Base-by-base conservation (phyloP, 345 rosid species). In the Lenwebbia sp. region DNA sequence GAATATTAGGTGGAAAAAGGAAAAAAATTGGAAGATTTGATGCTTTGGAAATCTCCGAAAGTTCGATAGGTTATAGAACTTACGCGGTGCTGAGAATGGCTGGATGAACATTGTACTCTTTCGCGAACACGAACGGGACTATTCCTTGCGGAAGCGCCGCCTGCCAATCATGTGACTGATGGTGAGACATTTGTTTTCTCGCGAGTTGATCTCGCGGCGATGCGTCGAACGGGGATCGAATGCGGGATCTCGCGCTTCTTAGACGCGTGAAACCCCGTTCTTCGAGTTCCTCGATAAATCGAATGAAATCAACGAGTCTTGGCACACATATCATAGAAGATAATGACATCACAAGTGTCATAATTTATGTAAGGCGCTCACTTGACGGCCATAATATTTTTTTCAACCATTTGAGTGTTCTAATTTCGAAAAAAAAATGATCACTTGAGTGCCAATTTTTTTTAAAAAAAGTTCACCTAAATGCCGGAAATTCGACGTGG, bases 81-180 rank as follows among this genome's bases (percentile, higher is more conserved):
- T 62, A 86, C 88, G 57, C 85, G 30, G 88, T 86, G 84, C 88
- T 86, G 82, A 86, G 88, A 53, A 86, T 76, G 33, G 85, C 75
- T 14, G 88, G 88, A 57, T 86, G 88, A 40, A 86, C 86, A 41
- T 86, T 86, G 83, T 86, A 86, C 84, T 86, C 88, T 23, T 86
- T 86, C 33, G 88, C 88, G 26, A 86, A 86, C 82, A 86, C 88
- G 40, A 86, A 86, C 6, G 88, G 85, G 37, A 86, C 88, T 10
- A 86, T 86, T n/a, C 88, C 88, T 78, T 86, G 88, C 13, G 86
- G 88, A n/a, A 86, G 75, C 13, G 88, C 88, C 9, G 88, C 88
- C 88, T 86, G 81, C 13, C 41, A 30, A 70, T 21, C 81, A 37
- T 7, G 37, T 4, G 44, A 70, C 7, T 4, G 47, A 4, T 33